A percentile compares a stretch with the other conserved stretches of the same genome.
These are phyloP conservation scores for Solanum etuberosum DNA, from an alignment of 257 asterid genomes.

Conservation along the genomic window DNA sequence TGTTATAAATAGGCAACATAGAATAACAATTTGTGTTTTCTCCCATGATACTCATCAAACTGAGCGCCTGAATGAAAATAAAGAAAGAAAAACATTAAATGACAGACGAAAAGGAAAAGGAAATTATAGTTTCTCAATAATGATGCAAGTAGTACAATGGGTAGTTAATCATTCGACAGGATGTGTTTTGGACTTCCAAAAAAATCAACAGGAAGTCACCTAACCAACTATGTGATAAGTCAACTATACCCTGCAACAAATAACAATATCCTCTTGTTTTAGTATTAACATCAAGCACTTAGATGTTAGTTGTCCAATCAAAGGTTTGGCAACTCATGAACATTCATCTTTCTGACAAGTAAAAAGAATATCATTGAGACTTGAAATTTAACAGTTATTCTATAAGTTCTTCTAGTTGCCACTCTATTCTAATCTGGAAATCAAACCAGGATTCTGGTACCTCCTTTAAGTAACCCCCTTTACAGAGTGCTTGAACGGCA, in stretches of 20 bases:
- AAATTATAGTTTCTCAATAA: background rate
- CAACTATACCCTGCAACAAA: background rate
- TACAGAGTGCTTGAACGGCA: constrained; percentile 57
- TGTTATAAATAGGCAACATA: constrained; percentile 48
- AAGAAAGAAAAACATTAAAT: constrained; percentile 3
- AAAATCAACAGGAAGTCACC: background rate
- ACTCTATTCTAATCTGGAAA: background rate
- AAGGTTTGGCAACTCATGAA: background rate
- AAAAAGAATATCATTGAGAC: background rate
- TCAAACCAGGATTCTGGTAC: constrained; percentile 14
- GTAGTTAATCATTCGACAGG: background rate
- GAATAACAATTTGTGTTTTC: constrained; percentile 43
- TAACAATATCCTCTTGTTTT: background rate
- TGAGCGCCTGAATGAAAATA: constrained; percentile 49
- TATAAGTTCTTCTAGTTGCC: background rate
- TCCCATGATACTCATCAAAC: constrained; percentile 30
- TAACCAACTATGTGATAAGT: background rate
- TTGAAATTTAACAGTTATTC: background rate
- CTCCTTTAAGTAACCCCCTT: constrained; percentile 75
- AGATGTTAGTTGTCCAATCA: background rate
- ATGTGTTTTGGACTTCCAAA: background rate
- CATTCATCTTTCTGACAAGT: background rate
- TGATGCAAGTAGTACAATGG: background rate
- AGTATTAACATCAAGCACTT: background rate
- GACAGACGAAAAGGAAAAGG: background rate